Conservation (phyloP, 164 flowering plant species). For the Annona squamosa region DNA sequence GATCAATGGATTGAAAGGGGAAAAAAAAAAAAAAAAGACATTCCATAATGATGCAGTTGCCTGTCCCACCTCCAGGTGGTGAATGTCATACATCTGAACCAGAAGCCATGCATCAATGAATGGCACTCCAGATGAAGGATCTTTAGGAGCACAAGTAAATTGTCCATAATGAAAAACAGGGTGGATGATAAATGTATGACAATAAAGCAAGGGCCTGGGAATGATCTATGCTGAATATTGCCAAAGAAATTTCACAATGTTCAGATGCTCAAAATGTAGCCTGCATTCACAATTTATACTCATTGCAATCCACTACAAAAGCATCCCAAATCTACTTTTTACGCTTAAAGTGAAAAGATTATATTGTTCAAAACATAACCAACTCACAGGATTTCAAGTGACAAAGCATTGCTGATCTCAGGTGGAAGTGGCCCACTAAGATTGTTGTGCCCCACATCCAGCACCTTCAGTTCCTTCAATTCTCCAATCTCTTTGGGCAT, state of each 20-base stretch:
- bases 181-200: too few species aligned
- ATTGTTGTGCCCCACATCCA: conserved; percentile 61
- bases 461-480: conserved; percentile 46
- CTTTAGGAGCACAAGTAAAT: background rate
- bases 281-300: too few species aligned
- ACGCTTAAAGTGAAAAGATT: background rate
- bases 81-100: background rate
- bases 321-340: background rate
- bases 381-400: conserved; percentile 51
- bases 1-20: conserved; percentile 1
- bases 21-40: background rate
- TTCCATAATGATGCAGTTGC: background rate
- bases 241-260: too few species aligned
- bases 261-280: too few species aligned
- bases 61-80: background rate
- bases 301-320: background rate
- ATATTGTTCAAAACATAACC: background rate
- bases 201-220: too few species aligned
- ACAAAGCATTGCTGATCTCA: conserved; percentile 31
- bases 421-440: conserved; percentile 51
- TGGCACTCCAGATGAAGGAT: background rate
- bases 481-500: conserved; percentile 56
- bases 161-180: too few species aligned
- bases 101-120: background rate
- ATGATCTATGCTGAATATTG: too few species aligned